Percentiles rank a stretch among this genome's conserved stretches.
These are phyloP conservation scores for Sordariomycetes sp. DNA, from an alignment of 2,329 filamentous ascomycete genomes.

Conservation along the genomic window DNA sequence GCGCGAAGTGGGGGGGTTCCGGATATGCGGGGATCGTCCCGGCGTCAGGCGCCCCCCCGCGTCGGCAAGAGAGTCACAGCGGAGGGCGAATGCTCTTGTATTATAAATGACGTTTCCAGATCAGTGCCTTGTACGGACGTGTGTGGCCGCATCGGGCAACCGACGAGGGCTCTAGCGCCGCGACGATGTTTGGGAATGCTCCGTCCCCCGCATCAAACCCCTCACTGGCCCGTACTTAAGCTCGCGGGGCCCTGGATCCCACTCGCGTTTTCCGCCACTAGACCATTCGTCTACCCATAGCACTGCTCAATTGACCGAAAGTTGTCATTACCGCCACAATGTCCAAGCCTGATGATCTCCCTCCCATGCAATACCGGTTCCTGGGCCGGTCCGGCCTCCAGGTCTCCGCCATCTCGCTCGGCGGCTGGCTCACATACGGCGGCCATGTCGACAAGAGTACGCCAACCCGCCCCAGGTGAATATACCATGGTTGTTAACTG, in stretches of 20 bases:
- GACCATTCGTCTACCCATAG: neutral
- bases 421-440: slow-evolving; percentile 63
- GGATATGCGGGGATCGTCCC: neutral
- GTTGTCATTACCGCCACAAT: neutral
- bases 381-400: slow-evolving; percentile 60
- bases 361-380: slow-evolving; percentile 56
- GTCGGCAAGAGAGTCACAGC: neutral
- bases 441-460: slow-evolving; percentile 56
- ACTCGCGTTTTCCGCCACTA: neutral
- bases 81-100: neutral
- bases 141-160: neutral
- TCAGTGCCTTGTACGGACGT: neutral
- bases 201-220: neutral
- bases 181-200: neutral
- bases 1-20: neutral
- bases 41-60: neutral
- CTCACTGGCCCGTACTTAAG: neutral
- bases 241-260: neutral
- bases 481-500: neutral
- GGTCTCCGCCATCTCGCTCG: slow-evolving; percentile 60
- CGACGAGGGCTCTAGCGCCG: neutral
- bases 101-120: neutral
- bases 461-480: slow-evolving; percentile 6
- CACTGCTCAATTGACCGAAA: neutral
- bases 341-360: slow-evolving; percentile 25